Conservation (phyloP, 176 grass and related monocot species). For the bread wheat (Triticum aestivum) region DNA sequence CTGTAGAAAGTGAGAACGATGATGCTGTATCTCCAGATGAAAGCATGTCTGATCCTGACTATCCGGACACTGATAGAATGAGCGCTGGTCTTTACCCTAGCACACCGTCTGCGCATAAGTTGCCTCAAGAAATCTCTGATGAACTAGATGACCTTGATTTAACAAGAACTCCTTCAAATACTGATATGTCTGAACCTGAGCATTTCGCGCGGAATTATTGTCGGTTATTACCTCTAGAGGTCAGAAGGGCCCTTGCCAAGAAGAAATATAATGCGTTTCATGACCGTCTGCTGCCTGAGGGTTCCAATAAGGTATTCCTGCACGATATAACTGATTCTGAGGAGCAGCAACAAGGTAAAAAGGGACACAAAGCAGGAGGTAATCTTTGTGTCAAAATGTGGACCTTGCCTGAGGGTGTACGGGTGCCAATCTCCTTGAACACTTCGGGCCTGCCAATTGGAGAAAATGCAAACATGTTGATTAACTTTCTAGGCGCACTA, state of each 20-base stretch:
- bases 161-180: neutral
- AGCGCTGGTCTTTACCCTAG: neutral
- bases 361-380: neutral
- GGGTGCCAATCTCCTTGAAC: conserved; percentile 35
- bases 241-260: conserved; percentile 12
- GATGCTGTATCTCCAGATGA: conserved; percentile 10
- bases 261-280: neutral
- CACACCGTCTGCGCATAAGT: neutral
- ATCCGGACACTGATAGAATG: conserved; percentile 12
- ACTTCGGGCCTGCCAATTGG: conserved; percentile 38
- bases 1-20: neutral
- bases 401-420: conserved; percentile 30
- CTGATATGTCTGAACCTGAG: conserved; percentile 28
- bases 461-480: conserved; percentile 23
- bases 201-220: conserved; percentile 12
- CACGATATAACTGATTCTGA: neutral
- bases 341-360: neutral
- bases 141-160: neutral
- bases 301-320: too few species aligned
- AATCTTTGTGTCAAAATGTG: conserved; percentile 36
- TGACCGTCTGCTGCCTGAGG: too few species aligned
- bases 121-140: conserved; percentile 12
- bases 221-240: conserved; percentile 3
- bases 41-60: neutral
- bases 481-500: conserved; percentile 35